Percentiles rank a stretch among this genome's conserved stretches.
These are phyloP conservation scores for Fusarium sp. DNA, from an alignment of 2,329 filamentous ascomycete species.

Conservation along the genomic window DNA sequence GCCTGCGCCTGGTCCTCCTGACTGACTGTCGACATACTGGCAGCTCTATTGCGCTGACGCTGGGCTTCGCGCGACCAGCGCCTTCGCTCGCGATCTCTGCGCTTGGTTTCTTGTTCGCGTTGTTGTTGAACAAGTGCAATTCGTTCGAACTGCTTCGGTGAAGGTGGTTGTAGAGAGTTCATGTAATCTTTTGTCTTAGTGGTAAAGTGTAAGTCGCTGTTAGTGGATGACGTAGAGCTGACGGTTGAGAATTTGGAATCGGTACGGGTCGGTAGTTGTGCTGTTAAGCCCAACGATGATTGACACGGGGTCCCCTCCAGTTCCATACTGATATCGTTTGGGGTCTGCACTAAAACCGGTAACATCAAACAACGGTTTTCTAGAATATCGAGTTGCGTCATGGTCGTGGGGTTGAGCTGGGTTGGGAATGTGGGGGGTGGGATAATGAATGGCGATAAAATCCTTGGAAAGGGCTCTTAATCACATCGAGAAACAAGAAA, in stretches of 20 bases:
- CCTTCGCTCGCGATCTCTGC: conserved; percentile 52
- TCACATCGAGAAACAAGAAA: not conserved
- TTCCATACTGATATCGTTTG: conserved; percentile 1
- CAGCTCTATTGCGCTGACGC: conserved; percentile 29
- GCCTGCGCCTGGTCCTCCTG: conserved; percentile 48
- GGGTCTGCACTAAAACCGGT: conserved; percentile 25
- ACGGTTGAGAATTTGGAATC: conserved; percentile 29
- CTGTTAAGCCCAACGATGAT: not conserved
- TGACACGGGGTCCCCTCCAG: conserved; percentile 29
- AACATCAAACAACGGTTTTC: conserved; percentile 30
- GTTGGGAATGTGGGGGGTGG: conserved; percentile 13
- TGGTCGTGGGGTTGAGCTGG: conserved; percentile 26
- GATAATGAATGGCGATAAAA: not conserved
- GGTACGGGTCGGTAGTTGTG: not conserved
- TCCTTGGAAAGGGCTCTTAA: not conserved
- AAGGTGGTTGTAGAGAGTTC: conserved; percentile 61
- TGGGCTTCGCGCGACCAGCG: conserved; percentile 50
- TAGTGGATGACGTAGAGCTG: conserved; percentile 32
- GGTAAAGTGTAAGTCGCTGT: conserved; percentile 10
- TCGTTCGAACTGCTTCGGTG: conserved; percentile 57
- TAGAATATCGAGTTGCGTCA: conserved; percentile 42
- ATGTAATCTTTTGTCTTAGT: conserved; percentile 57
- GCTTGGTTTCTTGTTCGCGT: conserved; percentile 57
- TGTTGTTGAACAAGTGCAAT: conserved; percentile 61
- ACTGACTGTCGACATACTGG: conserved; percentile 15